Evolutionary conservation across 2,329 filamentous ascomycete genomes (phyloP).

Genomic region (Paraphoma sp.): DNA sequence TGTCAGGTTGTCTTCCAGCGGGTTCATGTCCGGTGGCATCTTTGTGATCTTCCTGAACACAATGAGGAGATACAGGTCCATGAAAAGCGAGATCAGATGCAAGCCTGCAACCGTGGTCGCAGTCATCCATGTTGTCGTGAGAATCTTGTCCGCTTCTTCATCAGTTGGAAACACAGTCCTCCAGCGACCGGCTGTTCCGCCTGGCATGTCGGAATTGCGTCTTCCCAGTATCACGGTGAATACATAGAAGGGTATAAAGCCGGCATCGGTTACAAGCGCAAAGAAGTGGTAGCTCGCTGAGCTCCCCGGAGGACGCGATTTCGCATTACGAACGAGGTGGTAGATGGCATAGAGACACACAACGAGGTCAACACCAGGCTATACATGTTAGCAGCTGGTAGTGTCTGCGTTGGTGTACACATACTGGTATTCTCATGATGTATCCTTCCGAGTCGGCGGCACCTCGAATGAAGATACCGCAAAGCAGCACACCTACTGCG

Average conservation of each 20-base stretch:
- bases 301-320: slow-evolving; percentile 75
- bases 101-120: slow-evolving; percentile 69
- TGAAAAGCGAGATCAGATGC: slow-evolving; percentile 71
- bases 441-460: slow-evolving; percentile 71
- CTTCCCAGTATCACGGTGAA: slow-evolving; percentile 64
- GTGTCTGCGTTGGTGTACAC: slow-evolving; percentile 36
- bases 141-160: slow-evolving; percentile 63
- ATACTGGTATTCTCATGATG: slow-evolving; percentile 78
- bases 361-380: slow-evolving; percentile 78
- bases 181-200: slow-evolving; percentile 65
- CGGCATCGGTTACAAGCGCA: slow-evolving; percentile 74
- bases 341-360: slow-evolving; percentile 81
- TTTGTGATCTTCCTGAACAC: slow-evolving; percentile 82
- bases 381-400: slow-evolving; percentile 18
- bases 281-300: slow-evolving; percentile 91
- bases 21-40: slow-evolving; percentile 94
- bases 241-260: slow-evolving; percentile 67
- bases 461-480: slow-evolving; percentile 78
- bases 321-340: slow-evolving; percentile 75
- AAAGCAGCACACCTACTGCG: slow-evolving; percentile 73
- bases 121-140: slow-evolving; percentile 72
- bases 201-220: slow-evolving; percentile 57
- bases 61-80: slow-evolving; percentile 77
- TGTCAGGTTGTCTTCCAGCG: slow-evolving; percentile 84
- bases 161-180: slow-evolving; percentile 68